These are phyloP conservation scores for Litchi chinensis DNA, from an alignment of 345 rosid genomes.

Conservation along the genomic window DNA sequence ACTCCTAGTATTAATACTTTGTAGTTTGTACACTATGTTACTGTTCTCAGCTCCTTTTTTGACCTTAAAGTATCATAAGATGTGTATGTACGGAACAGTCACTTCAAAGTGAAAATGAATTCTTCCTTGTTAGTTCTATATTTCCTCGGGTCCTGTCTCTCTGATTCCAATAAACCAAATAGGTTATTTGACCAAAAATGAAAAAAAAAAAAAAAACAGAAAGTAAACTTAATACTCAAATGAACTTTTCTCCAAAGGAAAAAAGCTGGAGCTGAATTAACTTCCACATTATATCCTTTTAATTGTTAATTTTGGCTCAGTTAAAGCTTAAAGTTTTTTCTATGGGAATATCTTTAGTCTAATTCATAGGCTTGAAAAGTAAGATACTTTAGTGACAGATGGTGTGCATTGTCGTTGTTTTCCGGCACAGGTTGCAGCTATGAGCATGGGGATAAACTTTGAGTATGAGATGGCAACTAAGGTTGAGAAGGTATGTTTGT, in stretches of 20 bases:
- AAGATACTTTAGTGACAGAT: conserved; percentile 1
- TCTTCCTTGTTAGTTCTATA: not conserved
- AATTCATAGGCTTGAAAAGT: not conserved
- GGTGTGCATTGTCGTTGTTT: conserved; percentile 19
- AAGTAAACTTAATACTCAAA: not conserved
- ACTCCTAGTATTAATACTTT: not conserved
- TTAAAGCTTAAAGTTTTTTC: not conserved
- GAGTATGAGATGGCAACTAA: conserved; percentile 86
- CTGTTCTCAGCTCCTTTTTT: not conserved
- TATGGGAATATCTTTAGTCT: not conserved
- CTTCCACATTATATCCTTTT: not conserved
- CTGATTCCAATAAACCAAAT: not conserved
- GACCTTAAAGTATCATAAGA: no score
- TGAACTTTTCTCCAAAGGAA: not conserved
- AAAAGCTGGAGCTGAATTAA: not conserved
- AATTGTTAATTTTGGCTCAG: not conserved
- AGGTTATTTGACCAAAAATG: not conserved
- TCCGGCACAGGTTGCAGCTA: conserved; percentile 57
- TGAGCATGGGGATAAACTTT: conserved; percentile 85
- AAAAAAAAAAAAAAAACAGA: not conserved
- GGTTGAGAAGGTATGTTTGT: conserved; percentile 71
- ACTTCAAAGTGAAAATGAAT: not conserved
- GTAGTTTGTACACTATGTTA: not conserved
- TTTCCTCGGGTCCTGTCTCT: not conserved
- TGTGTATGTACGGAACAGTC: not conserved